Percentiles rank a stretch among this genome's conserved stretches.
Conservation (phyloP, 148 eudicot species). For the Vaccinium macrocarpon region DNA sequence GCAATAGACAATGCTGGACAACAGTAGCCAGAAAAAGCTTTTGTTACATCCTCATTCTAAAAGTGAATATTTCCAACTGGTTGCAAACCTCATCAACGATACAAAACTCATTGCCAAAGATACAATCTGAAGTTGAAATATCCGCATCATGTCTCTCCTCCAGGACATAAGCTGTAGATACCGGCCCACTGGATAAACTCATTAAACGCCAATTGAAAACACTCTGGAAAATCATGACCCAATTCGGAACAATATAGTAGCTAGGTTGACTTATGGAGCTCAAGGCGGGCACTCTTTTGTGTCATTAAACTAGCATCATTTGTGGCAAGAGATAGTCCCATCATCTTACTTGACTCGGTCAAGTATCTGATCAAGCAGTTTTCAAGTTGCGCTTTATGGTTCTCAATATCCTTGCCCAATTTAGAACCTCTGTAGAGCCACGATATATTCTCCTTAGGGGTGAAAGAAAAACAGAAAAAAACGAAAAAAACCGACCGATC, state of each 20-base stretch:
- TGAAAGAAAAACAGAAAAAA: too few species aligned
- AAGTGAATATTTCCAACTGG: background rate
- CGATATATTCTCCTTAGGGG: too few species aligned
- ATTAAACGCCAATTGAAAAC: conserved; percentile 79
- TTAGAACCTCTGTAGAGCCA: conserved; percentile 53
- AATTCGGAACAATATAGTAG: conserved; percentile 59
- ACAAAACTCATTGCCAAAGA: background rate
- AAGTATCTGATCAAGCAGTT: conserved; percentile 62
- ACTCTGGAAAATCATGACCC: conserved; percentile 71
- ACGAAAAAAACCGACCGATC: too few species aligned
- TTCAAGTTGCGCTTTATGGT: conserved; percentile 52
- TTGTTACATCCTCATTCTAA: background rate
- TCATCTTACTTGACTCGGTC: conserved; percentile 48
- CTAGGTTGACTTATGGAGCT: conserved; percentile 56
- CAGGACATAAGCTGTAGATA: conserved; percentile 63
- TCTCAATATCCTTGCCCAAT: conserved; percentile 43
- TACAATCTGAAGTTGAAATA: conserved; percentile 14
- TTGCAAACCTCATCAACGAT: background rate
- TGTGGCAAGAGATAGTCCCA: conserved; percentile 55
- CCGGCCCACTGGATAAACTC: conserved; percentile 31
- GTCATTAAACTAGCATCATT: conserved; percentile 65
- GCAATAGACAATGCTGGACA: background rate
- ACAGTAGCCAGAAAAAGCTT: background rate
- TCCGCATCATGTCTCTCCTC: conserved; percentile 23
- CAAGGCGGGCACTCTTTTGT: conserved; percentile 59